A percentile compares a stretch with the other conserved stretches of the same genome.
Evolutionary conservation across 1,284 basidiomycete species (phyloP).

Genomic region (Cutaneotrichosporon cavernicola): DNA sequence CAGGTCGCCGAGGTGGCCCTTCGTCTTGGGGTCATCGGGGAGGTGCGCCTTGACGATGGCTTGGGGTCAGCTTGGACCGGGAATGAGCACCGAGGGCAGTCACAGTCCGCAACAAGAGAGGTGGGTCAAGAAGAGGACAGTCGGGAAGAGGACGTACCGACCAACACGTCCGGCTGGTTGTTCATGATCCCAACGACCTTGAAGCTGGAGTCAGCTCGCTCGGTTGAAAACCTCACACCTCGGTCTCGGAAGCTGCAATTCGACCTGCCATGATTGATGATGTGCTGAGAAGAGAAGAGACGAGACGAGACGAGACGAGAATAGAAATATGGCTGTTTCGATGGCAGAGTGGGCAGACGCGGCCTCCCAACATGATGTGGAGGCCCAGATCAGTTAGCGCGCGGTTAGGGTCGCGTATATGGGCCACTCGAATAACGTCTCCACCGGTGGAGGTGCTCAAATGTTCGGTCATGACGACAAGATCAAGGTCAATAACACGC

Average conservation of each 20-base stretch:
- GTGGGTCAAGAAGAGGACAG: not conserved
- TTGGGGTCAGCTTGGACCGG: slow-evolving; percentile 7
- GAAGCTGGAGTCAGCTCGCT: slow-evolving; percentile 15
- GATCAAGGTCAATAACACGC: not conserved
- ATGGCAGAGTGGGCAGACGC: too few relatives aligned
- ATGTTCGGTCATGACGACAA: not conserved
- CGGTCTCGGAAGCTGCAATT: slow-evolving; percentile 8
- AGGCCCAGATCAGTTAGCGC: too few relatives aligned
- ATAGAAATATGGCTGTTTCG: not conserved
- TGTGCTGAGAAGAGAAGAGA: not conserved
- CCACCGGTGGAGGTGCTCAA: slow-evolving; percentile 1
- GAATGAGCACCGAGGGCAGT: too few relatives aligned
- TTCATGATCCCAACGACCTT: slow-evolving; percentile 27
- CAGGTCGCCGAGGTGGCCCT: slow-evolving; percentile 38
- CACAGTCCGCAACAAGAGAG: too few relatives aligned
- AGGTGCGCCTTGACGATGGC: slow-evolving; percentile 37
- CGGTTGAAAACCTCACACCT: slow-evolving; percentile 3
- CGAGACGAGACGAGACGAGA: not conserved
- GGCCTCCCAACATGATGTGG: too few relatives aligned
- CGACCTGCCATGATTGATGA: not conserved
- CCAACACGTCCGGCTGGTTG: slow-evolving; percentile 36
- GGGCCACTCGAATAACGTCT: not conserved
- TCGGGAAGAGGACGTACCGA: slow-evolving; percentile 26
- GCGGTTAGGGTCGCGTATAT: too few relatives aligned
- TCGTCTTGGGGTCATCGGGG: slow-evolving; percentile 18